These are phyloP conservation scores for Kurtzmaniella quercitrusa DNA, from an alignment of 1,139 yeast genomes.

Conservation along the genomic window DNA sequence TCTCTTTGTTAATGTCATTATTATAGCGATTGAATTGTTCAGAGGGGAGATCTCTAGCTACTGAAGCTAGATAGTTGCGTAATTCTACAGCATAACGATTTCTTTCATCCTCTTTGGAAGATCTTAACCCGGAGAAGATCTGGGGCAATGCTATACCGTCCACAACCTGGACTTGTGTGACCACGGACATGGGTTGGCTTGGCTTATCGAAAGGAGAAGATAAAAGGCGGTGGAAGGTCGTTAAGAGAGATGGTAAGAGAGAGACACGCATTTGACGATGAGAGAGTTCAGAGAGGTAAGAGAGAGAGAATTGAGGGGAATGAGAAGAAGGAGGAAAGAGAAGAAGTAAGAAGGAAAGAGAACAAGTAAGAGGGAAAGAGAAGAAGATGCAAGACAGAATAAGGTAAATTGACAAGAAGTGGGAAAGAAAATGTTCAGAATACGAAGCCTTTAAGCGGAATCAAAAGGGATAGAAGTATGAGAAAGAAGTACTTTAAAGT, in stretches of 20 bases:
- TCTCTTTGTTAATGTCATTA: conserved; percentile 81
- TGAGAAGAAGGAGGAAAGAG: no score
- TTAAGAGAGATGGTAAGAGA: neutral
- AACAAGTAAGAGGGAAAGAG: no score
- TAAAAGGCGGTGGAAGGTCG: neutral
- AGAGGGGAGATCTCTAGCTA: conserved; percentile 69
- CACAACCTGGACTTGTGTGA: conserved; percentile 33
- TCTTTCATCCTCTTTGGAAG: conserved; percentile 49
- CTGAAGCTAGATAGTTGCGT: conserved; percentile 59
- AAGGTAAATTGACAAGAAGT: no score
- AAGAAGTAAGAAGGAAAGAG: no score
- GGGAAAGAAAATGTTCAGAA: no score
- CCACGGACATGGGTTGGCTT: conserved; percentile 18
- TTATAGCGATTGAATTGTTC: conserved; percentile 80
- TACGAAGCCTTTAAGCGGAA: no score
- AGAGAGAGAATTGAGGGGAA: no score
- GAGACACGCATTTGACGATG: no score
- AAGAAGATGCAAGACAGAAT: no score
- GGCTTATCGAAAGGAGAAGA: neutral
- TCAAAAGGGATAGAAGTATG: no score
- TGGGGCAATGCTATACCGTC: conserved; percentile 52
- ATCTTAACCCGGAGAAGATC: conserved; percentile 51
- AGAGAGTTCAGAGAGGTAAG: no score
- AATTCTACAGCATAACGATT: conserved; percentile 61
- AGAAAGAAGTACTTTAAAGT: no score